Conservation (phyloP, 2,329 filamentous ascomycete species). For the Raffaelea albimanens region DNA sequence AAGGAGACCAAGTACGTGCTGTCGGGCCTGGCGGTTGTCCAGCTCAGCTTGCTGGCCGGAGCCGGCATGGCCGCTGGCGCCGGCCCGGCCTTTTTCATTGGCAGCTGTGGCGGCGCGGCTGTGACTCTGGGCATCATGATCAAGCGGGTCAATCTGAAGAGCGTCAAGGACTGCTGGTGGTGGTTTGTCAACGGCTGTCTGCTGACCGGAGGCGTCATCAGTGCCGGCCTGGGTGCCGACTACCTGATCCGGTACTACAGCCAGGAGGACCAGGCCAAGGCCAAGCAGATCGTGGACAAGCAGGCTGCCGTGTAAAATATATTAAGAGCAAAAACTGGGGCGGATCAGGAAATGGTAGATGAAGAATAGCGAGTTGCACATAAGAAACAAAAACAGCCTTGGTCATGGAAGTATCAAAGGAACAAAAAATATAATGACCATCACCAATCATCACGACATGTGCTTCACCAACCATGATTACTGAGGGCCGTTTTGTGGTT, state of each 20-base stretch:
- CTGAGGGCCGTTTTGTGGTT: no score
- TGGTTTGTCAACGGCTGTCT: slow-evolving; percentile 66
- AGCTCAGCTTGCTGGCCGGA: slow-evolving; percentile 59
- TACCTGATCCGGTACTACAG: slow-evolving; percentile 43
- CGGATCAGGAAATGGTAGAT: neutral
- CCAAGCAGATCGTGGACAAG: neutral
- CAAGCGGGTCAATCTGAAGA: slow-evolving; percentile 54
- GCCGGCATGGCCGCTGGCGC: slow-evolving; percentile 61
- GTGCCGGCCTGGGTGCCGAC: slow-evolving; percentile 47
- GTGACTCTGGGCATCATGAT: slow-evolving; percentile 58
- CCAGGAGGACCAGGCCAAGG: slow-evolving; percentile 12
- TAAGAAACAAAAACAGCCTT: no score
- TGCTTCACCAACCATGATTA: no score
- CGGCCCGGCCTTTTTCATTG: slow-evolving; percentile 58
- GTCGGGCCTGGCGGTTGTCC: slow-evolving; percentile 56
- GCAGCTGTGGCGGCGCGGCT: slow-evolving; percentile 56
- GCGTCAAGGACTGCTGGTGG: slow-evolving; percentile 62
- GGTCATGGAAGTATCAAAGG: no score
- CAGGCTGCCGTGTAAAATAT: neutral
- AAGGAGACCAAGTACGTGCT: slow-evolving; percentile 68
- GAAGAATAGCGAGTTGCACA: neutral
- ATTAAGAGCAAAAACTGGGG: neutral
- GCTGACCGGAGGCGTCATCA: slow-evolving; percentile 56
- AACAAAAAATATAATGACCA: no score
- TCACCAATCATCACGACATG: no score